These are phyloP conservation scores for Hansfordia pulvinata DNA, from an alignment of 2,329 filamentous ascomycete species.

Conservation along the genomic window DNA sequence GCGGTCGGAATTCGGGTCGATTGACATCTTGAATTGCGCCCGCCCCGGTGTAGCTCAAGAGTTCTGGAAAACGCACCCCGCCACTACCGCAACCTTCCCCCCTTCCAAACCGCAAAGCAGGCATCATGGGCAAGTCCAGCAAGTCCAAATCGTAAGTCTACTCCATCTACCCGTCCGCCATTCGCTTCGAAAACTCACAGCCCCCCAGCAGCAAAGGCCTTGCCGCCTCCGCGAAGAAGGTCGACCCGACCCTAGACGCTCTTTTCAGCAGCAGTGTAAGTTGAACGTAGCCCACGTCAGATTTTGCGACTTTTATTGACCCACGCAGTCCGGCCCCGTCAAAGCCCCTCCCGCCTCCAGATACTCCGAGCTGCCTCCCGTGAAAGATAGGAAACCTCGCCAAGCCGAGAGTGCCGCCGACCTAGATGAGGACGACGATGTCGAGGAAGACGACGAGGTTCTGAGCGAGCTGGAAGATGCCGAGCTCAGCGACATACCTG, in stretches of 20 bases:
- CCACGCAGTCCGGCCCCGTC: constrained; percentile 36
- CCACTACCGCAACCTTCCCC: no score
- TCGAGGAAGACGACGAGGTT: constrained; percentile 17
- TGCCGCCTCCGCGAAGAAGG: constrained; percentile 33
- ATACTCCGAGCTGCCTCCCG: constrained; percentile 23
- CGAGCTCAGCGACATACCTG: constrained; percentile 12
- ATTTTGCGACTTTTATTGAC: no score
- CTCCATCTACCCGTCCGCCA: neutral
- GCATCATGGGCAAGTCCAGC: constrained; percentile 2
- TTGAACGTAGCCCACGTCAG: no score
- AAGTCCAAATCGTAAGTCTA: constrained; percentile 18
- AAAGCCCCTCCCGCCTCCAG: constrained; percentile 28
- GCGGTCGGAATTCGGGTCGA: no score
- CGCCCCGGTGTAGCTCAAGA: no score
- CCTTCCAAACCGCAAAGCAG: no score
- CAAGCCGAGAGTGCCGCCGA: constrained; percentile 11
- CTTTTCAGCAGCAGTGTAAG: constrained; percentile 63
- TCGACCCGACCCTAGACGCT: constrained; percentile 57
- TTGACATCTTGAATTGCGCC: no score
- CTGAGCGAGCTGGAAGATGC: constrained; percentile 22
- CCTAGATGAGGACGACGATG: constrained; percentile 14
- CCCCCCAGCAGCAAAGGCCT: constrained; percentile 22
- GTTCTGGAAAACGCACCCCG: no score
- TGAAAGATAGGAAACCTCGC: constrained; percentile 19
- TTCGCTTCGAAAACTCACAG: no score